Evolutionary conservation across 305 asterid species (phyloP).

Genomic region (Fraxinus velutina): DNA sequence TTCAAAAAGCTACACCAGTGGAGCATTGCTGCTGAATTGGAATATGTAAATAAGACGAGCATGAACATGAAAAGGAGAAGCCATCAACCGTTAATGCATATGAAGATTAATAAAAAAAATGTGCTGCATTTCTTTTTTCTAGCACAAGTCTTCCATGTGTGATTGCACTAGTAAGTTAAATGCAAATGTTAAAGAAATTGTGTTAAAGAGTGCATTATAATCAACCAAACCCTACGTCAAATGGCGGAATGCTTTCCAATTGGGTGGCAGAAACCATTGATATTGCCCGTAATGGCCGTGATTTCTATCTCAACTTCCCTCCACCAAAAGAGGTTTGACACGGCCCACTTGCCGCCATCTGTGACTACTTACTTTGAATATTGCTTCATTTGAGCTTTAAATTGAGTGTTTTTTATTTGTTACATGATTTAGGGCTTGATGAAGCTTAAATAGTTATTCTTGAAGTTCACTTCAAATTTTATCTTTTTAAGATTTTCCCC

Average conservation of each 20-base stretch:
- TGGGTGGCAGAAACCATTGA: background rate
- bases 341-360: background rate
- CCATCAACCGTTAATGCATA: background rate
- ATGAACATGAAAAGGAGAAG: conserved; percentile 10
- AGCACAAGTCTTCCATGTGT: too few species aligned
- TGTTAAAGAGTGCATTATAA: too few species aligned
- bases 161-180: too few species aligned
- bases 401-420: conserved; percentile 23
- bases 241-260: too few species aligned
- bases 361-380: background rate
- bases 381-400: conserved; percentile 26
- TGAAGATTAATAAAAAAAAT: too few species aligned
- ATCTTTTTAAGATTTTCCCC: background rate
- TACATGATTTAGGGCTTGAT: conserved; percentile 41
- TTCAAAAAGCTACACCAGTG: conserved; percentile 32
- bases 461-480: background rate
- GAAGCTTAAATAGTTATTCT: conserved; percentile 8
- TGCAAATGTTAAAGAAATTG: too few species aligned
- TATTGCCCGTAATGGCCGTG: background rate
- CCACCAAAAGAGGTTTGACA: background rate
- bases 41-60: conserved; percentile 22
- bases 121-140: too few species aligned
- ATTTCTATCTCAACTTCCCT: background rate
- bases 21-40: conserved; percentile 25
- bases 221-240: too few species aligned